A percentile compares a stretch with the other conserved stretches of the same genome.
phyloP scores from a whole-genome alignment of 2,329 filamentous ascomycete species.

The Exophiala sp. region DNA sequence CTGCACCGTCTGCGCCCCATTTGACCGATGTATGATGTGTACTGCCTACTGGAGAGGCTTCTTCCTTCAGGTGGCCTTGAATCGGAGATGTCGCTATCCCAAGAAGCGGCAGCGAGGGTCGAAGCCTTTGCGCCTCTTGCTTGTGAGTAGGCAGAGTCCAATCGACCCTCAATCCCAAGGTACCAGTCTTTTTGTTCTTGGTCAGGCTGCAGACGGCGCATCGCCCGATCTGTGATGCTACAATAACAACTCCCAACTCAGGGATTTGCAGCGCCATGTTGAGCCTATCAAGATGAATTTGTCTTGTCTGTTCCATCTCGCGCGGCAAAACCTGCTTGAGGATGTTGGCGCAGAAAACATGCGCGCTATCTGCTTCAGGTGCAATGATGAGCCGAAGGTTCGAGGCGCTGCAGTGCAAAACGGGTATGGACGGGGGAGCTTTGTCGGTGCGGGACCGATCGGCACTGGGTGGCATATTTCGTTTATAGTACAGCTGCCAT shows the following conservation, averaged over 20 bases:
- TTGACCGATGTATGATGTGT: constrained; percentile 21
- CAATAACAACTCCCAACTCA: constrained; percentile 52
- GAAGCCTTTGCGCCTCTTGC: constrained; percentile 43
- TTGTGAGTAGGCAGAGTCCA: constrained; percentile 49
- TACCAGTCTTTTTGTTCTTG: constrained; percentile 31
- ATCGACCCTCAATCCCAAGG: constrained; percentile 50
- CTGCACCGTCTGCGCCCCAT: constrained; percentile 18
- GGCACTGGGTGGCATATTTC: no score
- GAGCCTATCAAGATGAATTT: constrained; percentile 38
- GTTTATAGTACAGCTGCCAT: background rate
- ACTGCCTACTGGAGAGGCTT: constrained; percentile 15
- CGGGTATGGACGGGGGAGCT: constrained; percentile 21
- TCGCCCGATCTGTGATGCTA: constrained; percentile 53
- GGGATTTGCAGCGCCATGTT: constrained; percentile 55
- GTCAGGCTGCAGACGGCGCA: constrained; percentile 52
- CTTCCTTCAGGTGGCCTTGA: constrained; percentile 38
- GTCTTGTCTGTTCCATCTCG: constrained; percentile 9
- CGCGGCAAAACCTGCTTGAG: constrained; percentile 25
- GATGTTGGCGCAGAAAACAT: constrained; percentile 27
- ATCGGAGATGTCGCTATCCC: constrained; percentile 54
- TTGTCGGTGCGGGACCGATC: background rate
- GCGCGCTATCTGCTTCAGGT: constrained; percentile 20
- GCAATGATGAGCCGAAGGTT: constrained; percentile 25
- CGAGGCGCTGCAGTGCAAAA: constrained; percentile 25
- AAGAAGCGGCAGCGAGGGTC: constrained; percentile 43